Evolutionary conservation across 2,329 filamentous ascomycete genomes (phyloP), one percentile per base, ranked within the genome.

Genomic region (Nemania serpens): DNA sequence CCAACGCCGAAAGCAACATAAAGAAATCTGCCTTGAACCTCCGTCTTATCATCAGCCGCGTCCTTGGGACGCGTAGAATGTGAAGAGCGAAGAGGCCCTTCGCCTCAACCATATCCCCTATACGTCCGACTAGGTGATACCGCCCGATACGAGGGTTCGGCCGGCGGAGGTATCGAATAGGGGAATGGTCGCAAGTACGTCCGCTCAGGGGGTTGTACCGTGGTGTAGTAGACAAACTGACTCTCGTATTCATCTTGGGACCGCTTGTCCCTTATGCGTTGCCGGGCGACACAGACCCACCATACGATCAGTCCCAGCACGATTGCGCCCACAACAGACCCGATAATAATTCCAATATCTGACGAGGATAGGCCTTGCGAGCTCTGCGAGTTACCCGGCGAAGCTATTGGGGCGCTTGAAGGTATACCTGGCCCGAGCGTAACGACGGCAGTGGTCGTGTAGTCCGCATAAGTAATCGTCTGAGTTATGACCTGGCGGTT

Each of bases 401-500:
- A 11, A 36, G 10, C 42, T 18, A 49, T 47, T 0, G 65, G 61
- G 6, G 60, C 33, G 5, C 55, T 66, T 43, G 65, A 53, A 5
- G 68, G 64, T 17, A 53, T 49, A 41, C 68, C 68, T 3, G 65
- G 64, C 25, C 69, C 68, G 9, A 74, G 70, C 3, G 70, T 73
- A 13, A 74, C 68, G 17, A 72, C 18, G 6, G 71, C 67, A 2
- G 71, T 74, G 20, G 62, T 67, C 4, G 68, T 71, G 18, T 64
- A 64, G 54, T 68, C 70, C 29, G 64, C 61, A 46, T 70, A 66
- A 5, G 68, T 71, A 50, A 74, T 66, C 5, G 68, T 71, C 59
- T 74, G 72, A 2, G 71, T 73, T 41, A 73, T 68, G 45, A 71
- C 58, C 54, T 72, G 71, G 43, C 68, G 70, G 55, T 55, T 51